phyloP scores from a whole-genome alignment of 2,329 filamentous ascomycete species.

The Penicillium sclerotiorum region DNA sequence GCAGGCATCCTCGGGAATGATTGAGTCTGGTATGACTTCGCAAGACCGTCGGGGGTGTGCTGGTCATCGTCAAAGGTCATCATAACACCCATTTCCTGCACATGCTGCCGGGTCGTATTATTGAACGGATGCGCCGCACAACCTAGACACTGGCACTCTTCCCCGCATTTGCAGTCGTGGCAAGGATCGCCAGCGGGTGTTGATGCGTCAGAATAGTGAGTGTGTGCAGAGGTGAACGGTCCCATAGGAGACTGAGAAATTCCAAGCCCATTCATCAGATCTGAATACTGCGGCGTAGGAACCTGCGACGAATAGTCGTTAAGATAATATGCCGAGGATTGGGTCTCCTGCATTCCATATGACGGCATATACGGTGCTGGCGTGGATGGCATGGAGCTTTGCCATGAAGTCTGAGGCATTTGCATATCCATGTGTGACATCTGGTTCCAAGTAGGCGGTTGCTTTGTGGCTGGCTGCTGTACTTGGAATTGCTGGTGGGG shows the following conservation, averaged over 20 bases:
- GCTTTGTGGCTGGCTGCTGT: slow-evolving; percentile 7
- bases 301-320: slow-evolving; percentile 19
- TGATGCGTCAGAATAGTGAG: slow-evolving; percentile 7
- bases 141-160: slow-evolving; percentile 50
- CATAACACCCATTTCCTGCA: slow-evolving; percentile 50
- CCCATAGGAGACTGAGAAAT: slow-evolving; percentile 21
- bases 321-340: slow-evolving; percentile 16
- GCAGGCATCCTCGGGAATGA: slow-evolving; percentile 19
- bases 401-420: slow-evolving; percentile 24
- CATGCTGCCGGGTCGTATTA: slow-evolving; percentile 46
- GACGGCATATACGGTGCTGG: slow-evolving; percentile 18
- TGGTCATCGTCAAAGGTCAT: slow-evolving; percentile 39
- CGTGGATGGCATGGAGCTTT: slow-evolving; percentile 19
- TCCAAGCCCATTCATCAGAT: slow-evolving; percentile 19
- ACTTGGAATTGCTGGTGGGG: slow-evolving; percentile 1
- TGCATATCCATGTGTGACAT: slow-evolving; percentile 20
- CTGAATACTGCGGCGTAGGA: slow-evolving; percentile 14
- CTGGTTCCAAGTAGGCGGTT: slow-evolving; percentile 13
- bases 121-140: slow-evolving; percentile 53
- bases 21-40: slow-evolving; percentile 23
- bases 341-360: slow-evolving; percentile 16
- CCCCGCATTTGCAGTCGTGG: slow-evolving; percentile 47
- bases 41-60: slow-evolving; percentile 19
- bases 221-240: slow-evolving; percentile 14
- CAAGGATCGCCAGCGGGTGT: slow-evolving; percentile 22